These are phyloP conservation scores for Aspergillus funiculosus DNA, from an alignment of 495 filamentous ascomycete genomes.

Conservation along the genomic window DNA sequence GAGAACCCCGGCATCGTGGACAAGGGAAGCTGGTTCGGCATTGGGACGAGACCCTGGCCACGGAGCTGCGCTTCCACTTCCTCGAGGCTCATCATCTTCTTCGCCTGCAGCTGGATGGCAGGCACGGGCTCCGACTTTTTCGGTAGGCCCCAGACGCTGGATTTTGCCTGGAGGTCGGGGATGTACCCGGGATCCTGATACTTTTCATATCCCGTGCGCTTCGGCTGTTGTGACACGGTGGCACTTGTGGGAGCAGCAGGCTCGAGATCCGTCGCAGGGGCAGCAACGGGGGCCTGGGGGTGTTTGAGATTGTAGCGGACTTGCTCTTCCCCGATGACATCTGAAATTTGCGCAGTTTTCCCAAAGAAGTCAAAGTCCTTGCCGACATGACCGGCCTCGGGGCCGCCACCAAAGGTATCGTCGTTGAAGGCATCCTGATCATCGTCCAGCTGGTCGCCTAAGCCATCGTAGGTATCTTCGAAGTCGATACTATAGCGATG, in stretches of 20 bases:
- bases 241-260: conserved; percentile 26
- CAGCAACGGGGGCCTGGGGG: conserved; percentile 40
- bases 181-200: conserved; percentile 72
- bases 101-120: conserved; percentile 34
- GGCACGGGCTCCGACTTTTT: conserved; percentile 37
- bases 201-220: conserved; percentile 78
- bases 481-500: conserved; percentile 64
- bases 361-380: conserved; percentile 98
- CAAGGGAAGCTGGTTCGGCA: conserved; percentile 32
- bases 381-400: conserved; percentile 50
- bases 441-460: conserved; percentile 87
- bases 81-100: conserved; percentile 91
- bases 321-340: conserved; percentile 85
- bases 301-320: conserved; percentile 67
- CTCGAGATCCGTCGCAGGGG: conserved; percentile 26
- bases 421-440: conserved; percentile 94
- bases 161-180: conserved; percentile 83
- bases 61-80: conserved; percentile 95
- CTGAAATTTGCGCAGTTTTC: conserved; percentile 75
- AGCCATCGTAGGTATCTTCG: conserved; percentile 95
- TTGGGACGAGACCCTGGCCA: conserved; percentile 45
- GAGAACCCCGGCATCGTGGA: conserved; percentile 29
- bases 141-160: conserved; percentile 84
- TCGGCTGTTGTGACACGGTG: conserved; percentile 50
- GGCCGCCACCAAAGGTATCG: conserved; percentile 80